Base-by-base conservation (phyloP, 345 rosid species). In the Abelmoschus esculentus region DNA sequence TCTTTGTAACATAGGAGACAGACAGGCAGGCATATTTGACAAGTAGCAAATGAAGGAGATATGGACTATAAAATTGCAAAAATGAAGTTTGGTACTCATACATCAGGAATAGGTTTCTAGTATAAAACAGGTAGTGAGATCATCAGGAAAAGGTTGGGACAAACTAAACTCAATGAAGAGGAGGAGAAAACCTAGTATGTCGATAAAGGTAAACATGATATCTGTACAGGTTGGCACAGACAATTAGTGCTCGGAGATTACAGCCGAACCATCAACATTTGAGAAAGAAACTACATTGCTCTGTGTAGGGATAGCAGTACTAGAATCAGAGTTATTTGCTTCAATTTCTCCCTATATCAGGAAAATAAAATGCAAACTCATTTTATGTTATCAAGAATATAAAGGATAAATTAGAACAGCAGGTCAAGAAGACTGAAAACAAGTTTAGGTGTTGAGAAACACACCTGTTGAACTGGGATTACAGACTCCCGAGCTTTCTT, bases 401-500 rank as follows among this genome's bases (percentile, higher is more conserved):
- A 6, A 38, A 38, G 42, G 36, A 36, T 19, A 31, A 34, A 34
- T 44, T 56, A 62, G 31, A 61, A 10, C 44, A 72, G 6, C 38
- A 38, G 22, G 10, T 29, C 7, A 64, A 53, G 15, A 59, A 26
- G 9, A 7, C 12, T 8, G 12, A n/a, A 49, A 38, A 44, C 3
- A 8, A 57, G 67, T 32, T 18, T 19, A 63, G 9, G 14, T 64
- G 53, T 19, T 22, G 14, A 42, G 54, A 44, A 64, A 44, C 34
- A 54, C 64, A 85, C 93, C 89, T 80, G 89, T 65, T 83, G 89
- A 4, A 70, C 71, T 22, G 83, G 78, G 56, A 78, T 66, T 15
- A 71, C 73, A 62, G 88, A 59, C 47, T 84, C 95, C 73, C 74
- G 91, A 56, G 66, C 61, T 79, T 81, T 86, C 80, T 82, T 89